A percentile compares a stretch with the other conserved stretches of the same genome.
Evolutionary conservation across 345 rosid genomes (phyloP).

Genomic region (Punica granatum): DNA sequence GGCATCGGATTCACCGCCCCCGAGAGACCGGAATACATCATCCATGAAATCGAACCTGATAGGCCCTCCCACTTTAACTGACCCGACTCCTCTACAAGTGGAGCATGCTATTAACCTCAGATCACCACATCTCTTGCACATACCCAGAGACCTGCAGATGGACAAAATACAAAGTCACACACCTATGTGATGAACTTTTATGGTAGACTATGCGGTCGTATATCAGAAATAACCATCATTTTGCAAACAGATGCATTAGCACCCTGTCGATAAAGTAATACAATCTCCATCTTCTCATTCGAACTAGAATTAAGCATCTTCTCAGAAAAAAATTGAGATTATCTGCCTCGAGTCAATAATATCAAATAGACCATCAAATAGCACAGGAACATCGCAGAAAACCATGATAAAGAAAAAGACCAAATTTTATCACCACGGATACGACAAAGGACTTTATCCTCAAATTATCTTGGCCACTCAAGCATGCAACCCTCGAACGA

Average conservation of each 20-base stretch:
- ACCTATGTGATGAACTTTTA: not conserved
- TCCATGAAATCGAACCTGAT: constrained; percentile 39
- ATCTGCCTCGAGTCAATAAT: not conserved
- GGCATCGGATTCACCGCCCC: constrained; percentile 20
- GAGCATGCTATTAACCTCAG: constrained; percentile 68
- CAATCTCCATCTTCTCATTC: too few species aligned
- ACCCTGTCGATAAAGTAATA: too few species aligned
- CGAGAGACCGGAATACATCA: constrained; percentile 31
- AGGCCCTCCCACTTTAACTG: constrained; percentile 41
- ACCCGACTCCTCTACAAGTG: constrained; percentile 69
- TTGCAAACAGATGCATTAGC: too few species aligned
- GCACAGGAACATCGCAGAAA: not conserved
- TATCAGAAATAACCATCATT: too few species aligned
- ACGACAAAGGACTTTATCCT: too few species aligned
- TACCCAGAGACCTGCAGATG: constrained; percentile 61
- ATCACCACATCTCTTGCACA: constrained; percentile 86
- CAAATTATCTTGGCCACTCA: too few species aligned
- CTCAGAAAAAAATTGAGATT: too few species aligned
- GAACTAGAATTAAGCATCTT: too few species aligned
- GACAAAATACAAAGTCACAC: not conserved
- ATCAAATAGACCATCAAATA: not conserved
- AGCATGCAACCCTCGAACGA: too few species aligned
- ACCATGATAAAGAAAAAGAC: not conserved
- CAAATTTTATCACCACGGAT: too few species aligned
- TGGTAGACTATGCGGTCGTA: too few species aligned